phyloP scores from a whole-genome alignment of 208 protist genomes.

The Willaertia magna region DNA sequence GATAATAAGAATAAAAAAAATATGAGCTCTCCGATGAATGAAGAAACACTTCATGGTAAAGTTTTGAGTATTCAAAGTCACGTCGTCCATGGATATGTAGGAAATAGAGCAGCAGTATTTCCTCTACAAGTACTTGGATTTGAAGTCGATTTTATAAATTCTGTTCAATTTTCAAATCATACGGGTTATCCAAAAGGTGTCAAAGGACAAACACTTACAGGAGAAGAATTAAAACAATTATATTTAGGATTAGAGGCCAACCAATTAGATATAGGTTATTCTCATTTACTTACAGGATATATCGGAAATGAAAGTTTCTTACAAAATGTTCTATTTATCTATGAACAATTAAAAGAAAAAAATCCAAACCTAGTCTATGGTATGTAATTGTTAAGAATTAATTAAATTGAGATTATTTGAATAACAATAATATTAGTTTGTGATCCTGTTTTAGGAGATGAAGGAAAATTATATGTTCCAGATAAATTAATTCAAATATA shows the following conservation, averaged over 20 bases:
- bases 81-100: conserved; percentile 85
- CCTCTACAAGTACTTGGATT: conserved; percentile 80
- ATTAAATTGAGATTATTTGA: neutral
- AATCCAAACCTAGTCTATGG: conserved; percentile 31
- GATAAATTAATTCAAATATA: conserved; percentile 69
- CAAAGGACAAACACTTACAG: conserved; percentile 59
- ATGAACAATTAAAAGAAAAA: conserved; percentile 47
- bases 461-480: conserved; percentile 79
- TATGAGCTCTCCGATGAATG: no score
- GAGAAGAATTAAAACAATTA: conserved; percentile 55
- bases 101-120: conserved; percentile 82
- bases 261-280: conserved; percentile 54
- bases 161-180: conserved; percentile 83
- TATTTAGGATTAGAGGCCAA: conserved; percentile 68
- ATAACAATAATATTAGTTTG: conserved; percentile 49
- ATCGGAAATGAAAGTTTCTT: conserved; percentile 73
- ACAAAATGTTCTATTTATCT: conserved; percentile 38
- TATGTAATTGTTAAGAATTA: conserved; percentile 22
- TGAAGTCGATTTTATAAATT: conserved; percentile 82
- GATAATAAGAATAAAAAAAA: no score
- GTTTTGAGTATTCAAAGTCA: conserved; percentile 85
- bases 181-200: conserved; percentile 69
- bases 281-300: conserved; percentile 78
- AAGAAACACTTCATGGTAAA: neutral
- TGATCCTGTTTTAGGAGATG: conserved; percentile 85